phyloP scores from a whole-genome alignment of 2,329 filamentous ascomycete species.

The Septoria linicola region DNA sequence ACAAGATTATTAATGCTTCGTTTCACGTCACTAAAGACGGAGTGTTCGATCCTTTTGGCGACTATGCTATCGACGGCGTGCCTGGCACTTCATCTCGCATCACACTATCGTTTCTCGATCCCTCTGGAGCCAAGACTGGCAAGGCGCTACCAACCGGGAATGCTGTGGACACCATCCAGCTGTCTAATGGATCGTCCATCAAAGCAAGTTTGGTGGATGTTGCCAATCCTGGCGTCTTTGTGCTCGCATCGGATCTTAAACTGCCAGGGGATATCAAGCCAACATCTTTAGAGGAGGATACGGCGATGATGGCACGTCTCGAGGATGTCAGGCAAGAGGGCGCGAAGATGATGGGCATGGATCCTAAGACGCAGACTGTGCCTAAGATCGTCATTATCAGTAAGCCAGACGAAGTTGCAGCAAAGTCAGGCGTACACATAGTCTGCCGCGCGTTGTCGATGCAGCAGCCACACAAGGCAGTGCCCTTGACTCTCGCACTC shows the following conservation, averaged over 20 bases:
- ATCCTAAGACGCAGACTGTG: slow-evolving; percentile 50
- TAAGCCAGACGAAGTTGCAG: slow-evolving; percentile 23
- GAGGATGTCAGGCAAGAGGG: slow-evolving; percentile 60
- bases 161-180: slow-evolving; percentile 49
- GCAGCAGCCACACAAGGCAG: slow-evolving; percentile 46
- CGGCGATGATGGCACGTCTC: slow-evolving; percentile 51
- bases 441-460: slow-evolving; percentile 47
- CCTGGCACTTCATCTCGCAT: slow-evolving; percentile 58
- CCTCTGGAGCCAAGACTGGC: slow-evolving; percentile 63
- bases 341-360: slow-evolving; percentile 61
- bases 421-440: slow-evolving; percentile 36
- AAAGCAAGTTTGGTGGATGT: slow-evolving; percentile 61
- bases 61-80: slow-evolving; percentile 65
- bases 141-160: slow-evolving; percentile 61
- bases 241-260: slow-evolving; percentile 55
- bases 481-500: slow-evolving; percentile 45
- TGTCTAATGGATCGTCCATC: slow-evolving; percentile 42
- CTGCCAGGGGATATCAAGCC: slow-evolving; percentile 55
- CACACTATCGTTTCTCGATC: slow-evolving; percentile 60
- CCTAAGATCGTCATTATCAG: slow-evolving; percentile 63
- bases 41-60: slow-evolving; percentile 43
- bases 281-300: slow-evolving; percentile 53
- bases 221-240: slow-evolving; percentile 64
- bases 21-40: slow-evolving; percentile 56
- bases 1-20: slow-evolving; percentile 59